Evolutionary conservation across 345 rosid species (phyloP).

Genomic region (Euclidium syriacum): DNA sequence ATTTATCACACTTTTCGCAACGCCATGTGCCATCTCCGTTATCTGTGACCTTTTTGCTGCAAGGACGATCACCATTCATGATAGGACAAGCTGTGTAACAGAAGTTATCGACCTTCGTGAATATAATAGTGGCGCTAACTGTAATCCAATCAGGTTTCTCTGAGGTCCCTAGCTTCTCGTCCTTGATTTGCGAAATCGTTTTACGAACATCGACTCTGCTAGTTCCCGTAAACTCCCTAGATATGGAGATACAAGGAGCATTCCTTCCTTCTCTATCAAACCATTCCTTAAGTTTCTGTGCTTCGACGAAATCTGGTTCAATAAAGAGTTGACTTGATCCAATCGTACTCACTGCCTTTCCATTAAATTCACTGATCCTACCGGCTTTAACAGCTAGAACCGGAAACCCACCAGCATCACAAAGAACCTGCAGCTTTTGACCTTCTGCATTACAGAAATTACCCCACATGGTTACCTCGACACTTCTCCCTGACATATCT

Average conservation of each 20-base stretch:
- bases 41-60: constrained; percentile 75
- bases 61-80: constrained; percentile 67
- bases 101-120: constrained; percentile 65
- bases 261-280: constrained; percentile 66
- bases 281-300: constrained; percentile 69
- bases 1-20: constrained; percentile 74
- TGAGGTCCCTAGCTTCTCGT: constrained; percentile 87
- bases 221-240: constrained; percentile 47
- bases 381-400: constrained; percentile 77
- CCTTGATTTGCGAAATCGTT: constrained; percentile 71
- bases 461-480: constrained; percentile 90
- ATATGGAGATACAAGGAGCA: constrained; percentile 54
- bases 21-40: constrained; percentile 93
- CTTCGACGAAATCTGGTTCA: constrained; percentile 72
- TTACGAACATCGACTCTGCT: constrained; percentile 53
- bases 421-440: constrained; percentile 54
- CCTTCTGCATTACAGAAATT: constrained; percentile 70
- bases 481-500: constrained; percentile 79
- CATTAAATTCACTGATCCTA: constrained; percentile 74
- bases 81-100: constrained; percentile 89
- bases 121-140: constrained; percentile 55
- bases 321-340: constrained; percentile 62
- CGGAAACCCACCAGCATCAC: constrained; percentile 73
- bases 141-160: constrained; percentile 94
- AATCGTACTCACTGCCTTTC: constrained; percentile 75